A percentile compares a stretch with the other conserved stretches of the same genome.
Evolutionary conservation across 2,329 filamentous ascomycete species (phyloP).

Genomic region (Emergomyces pasteurianus): DNA sequence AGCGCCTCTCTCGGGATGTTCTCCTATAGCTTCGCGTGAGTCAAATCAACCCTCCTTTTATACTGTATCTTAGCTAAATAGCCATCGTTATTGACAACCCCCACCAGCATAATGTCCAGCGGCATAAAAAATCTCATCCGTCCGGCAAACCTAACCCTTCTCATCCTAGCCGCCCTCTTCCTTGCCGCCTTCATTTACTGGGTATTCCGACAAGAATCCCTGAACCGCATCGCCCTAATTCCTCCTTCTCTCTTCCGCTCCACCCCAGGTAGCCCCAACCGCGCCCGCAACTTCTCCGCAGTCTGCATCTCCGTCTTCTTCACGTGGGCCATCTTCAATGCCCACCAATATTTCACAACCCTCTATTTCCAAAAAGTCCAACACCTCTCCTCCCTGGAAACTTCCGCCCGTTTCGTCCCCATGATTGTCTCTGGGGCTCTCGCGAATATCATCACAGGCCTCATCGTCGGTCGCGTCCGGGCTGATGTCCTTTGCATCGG

Average conservation of each 20-base stretch:
- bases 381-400: slow-evolving; percentile 30
- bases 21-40: slow-evolving; percentile 2
- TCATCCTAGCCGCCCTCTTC: slow-evolving; percentile 12
- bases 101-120: slow-evolving; percentile 8
- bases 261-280: slow-evolving; percentile 32
- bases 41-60: neutral
- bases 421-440: slow-evolving; percentile 32
- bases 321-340: slow-evolving; percentile 32
- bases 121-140: neutral
- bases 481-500: slow-evolving; percentile 30
- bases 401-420: slow-evolving; percentile 37
- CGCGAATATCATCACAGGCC: slow-evolving; percentile 34
- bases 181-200: slow-evolving; percentile 41
- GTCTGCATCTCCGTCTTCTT: slow-evolving; percentile 40
- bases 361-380: slow-evolving; percentile 35
- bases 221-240: slow-evolving; percentile 40
- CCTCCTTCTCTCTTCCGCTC: slow-evolving; percentile 49
- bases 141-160: slow-evolving; percentile 4
- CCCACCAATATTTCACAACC: slow-evolving; percentile 7
- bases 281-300: slow-evolving; percentile 12
- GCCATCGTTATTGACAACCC: neutral
- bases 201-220: slow-evolving; percentile 37
- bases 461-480: slow-evolving; percentile 35
- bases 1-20: slow-evolving; percentile 3
- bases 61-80: neutral